These are phyloP conservation scores for Candida yuanshanica DNA, from an alignment of 805 yeast species.

Conservation along the genomic window DNA sequence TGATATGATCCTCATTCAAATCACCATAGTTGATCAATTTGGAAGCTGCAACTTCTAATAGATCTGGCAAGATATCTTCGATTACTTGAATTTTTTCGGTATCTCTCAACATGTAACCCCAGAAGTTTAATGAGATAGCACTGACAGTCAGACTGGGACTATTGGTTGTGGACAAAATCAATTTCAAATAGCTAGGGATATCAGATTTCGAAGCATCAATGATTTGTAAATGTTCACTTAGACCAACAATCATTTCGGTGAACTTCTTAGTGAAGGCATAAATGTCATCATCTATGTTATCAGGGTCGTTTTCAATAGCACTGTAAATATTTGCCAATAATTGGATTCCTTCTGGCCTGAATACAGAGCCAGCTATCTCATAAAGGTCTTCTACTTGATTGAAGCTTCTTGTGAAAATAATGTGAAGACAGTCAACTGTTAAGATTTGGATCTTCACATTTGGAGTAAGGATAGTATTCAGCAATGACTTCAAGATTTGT, in stretches of 20 bases:
- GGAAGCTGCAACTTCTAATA: slow-evolving; percentile 72
- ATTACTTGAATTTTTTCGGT: slow-evolving; percentile 57
- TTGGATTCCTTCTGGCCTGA: slow-evolving; percentile 65
- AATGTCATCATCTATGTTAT: slow-evolving; percentile 70
- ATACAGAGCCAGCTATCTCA: slow-evolving; percentile 73
- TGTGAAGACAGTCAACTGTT: slow-evolving; percentile 88
- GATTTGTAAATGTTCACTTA: slow-evolving; percentile 70
- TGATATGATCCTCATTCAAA: slow-evolving; percentile 56
- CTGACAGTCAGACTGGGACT: slow-evolving; percentile 87
- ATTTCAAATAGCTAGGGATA: slow-evolving; percentile 58
- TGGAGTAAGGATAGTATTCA: slow-evolving; percentile 50
- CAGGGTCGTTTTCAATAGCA: slow-evolving; percentile 46
- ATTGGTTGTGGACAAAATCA: slow-evolving; percentile 74
- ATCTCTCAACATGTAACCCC: slow-evolving; percentile 85
- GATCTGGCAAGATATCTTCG: slow-evolving; percentile 51
- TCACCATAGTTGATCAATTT: slow-evolving; percentile 70
- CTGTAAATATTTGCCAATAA: slow-evolving; percentile 63
- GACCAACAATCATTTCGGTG: slow-evolving; percentile 87
- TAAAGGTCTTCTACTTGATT: slow-evolving; percentile 62
- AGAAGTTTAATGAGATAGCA: slow-evolving; percentile 85
- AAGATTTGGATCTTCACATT: slow-evolving; percentile 69
- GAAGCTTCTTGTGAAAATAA: slow-evolving; percentile 76
- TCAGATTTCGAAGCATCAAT: slow-evolving; percentile 46
- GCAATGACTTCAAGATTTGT: slow-evolving; percentile 58
- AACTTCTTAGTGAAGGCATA: slow-evolving; percentile 84